Conservation (phyloP, 306 rosid genomes). For the Malus sylvestris region DNA sequence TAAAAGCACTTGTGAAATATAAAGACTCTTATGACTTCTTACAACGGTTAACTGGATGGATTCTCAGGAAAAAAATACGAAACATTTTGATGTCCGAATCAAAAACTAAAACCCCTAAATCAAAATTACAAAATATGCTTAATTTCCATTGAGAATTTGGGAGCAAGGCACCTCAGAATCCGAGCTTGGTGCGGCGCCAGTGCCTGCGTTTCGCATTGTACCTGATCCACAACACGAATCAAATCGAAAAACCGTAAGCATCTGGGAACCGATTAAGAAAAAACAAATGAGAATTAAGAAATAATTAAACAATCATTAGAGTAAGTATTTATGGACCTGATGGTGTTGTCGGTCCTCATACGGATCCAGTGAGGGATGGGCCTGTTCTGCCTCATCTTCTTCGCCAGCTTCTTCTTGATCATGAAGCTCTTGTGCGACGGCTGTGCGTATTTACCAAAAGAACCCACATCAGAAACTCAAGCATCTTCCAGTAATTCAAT, state of each 20-base stretch:
- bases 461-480: neutral
- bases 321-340: constrained; percentile 33
- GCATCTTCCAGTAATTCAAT: neutral
- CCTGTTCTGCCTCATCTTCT: constrained; percentile 97
- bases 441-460: constrained; percentile 14
- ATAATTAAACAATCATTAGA: neutral
- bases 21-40: neutral
- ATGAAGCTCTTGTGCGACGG: constrained; percentile 88
- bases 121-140: neutral
- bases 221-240: constrained; percentile 11
- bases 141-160: neutral
- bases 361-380: constrained; percentile 94
- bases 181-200: constrained; percentile 61
- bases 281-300: neutral
- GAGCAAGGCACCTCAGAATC: constrained; percentile 31
- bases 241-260: neutral
- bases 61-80: neutral
- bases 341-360: constrained; percentile 79
- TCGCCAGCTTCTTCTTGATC: constrained; percentile 84
- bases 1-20: neutral
- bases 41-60: neutral
- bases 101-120: neutral
- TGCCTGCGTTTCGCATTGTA: constrained; percentile 57
- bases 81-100: neutral
- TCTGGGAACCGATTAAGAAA: neutral